Evolutionary conservation across 257 asterid species (phyloP).

Genomic region (Scutellaria baicalensis): DNA sequence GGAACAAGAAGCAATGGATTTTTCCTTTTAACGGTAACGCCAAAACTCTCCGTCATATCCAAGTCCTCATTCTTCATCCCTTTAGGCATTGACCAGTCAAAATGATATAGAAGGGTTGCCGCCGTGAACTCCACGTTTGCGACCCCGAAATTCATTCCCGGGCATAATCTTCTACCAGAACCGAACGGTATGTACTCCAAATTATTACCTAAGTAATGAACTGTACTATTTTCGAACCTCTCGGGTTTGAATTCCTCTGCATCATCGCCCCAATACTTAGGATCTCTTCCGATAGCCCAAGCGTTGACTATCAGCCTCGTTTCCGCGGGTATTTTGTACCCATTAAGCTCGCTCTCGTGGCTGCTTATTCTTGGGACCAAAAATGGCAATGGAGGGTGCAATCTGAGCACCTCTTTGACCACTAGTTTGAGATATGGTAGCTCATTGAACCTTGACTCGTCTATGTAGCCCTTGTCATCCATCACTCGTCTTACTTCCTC

Average conservation of each 20-base stretch:
- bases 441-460: constrained; percentile 6
- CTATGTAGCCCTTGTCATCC: neutral
- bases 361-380: constrained; percentile 12
- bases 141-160: constrained; percentile 19
- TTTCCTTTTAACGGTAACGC: constrained; percentile 11
- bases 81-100: constrained; percentile 21
- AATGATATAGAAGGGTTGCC: constrained; percentile 15
- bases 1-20: constrained; percentile 7
- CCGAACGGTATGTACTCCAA: constrained; percentile 25
- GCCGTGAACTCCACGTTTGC: constrained; percentile 12
- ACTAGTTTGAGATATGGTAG: constrained; percentile 19
- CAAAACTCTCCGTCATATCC: constrained; percentile 25
- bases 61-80: constrained; percentile 3
- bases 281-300: constrained; percentile 23
- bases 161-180: constrained; percentile 24
- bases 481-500: constrained; percentile 10
- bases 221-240: neutral
- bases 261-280: constrained; percentile 11
- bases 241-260: constrained; percentile 21
- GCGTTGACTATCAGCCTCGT: constrained; percentile 16
- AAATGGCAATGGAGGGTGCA: constrained; percentile 22
- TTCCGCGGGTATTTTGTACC: constrained; percentile 7
- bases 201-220: constrained; percentile 8
- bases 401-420: constrained; percentile 20
- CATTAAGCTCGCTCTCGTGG: neutral